phyloP scores from a whole-genome alignment of 2,329 filamentous ascomycete species.

The Corynespora cassiicola region DNA sequence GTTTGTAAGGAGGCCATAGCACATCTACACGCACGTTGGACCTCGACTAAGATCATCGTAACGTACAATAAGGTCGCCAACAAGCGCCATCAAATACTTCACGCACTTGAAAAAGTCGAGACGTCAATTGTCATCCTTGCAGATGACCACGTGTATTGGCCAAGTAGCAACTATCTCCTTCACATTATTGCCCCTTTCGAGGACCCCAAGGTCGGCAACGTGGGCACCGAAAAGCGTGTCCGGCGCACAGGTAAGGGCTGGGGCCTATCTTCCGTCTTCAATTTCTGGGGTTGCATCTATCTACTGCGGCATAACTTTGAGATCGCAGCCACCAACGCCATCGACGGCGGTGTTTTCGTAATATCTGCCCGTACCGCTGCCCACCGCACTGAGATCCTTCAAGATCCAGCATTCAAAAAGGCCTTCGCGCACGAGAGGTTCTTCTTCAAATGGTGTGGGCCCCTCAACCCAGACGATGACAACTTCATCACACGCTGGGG shows the following conservation, averaged over 20 bases:
- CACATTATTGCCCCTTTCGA: slow-evolving; percentile 50
- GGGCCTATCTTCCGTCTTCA: slow-evolving; percentile 18
- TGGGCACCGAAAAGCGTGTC: slow-evolving; percentile 10
- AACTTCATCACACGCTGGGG: too few relatives aligned
- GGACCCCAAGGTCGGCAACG: slow-evolving; percentile 13
- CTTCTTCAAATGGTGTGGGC: too few relatives aligned
- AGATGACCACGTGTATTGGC: slow-evolving; percentile 64
- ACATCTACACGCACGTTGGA: slow-evolving; percentile 44
- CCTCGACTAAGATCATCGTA: slow-evolving; percentile 27
- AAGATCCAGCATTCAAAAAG: slow-evolving; percentile 21
- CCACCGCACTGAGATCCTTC: too few relatives aligned
- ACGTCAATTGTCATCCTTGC: slow-evolving; percentile 55
- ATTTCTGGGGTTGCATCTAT: slow-evolving; percentile 27
- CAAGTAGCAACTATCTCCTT: slow-evolving; percentile 45
- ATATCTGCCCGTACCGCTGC: neutral
- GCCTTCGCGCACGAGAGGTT: too few relatives aligned
- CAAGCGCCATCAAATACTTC: slow-evolving; percentile 58
- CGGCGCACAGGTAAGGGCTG: too few relatives aligned
- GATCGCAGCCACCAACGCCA: slow-evolving; percentile 23
- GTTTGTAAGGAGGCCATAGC: slow-evolving; percentile 27
- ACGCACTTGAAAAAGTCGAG: slow-evolving; percentile 45
- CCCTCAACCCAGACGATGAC: too few relatives aligned
- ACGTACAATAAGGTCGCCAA: slow-evolving; percentile 35
- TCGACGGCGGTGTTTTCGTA: slow-evolving; percentile 35
- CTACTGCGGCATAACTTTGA: slow-evolving; percentile 30